Percentiles rank a stretch among this genome's conserved stretches.
Evolutionary conservation across 192 early-diverging fungal species (phyloP).

Genomic region (Funneliformis mosseae): DNA sequence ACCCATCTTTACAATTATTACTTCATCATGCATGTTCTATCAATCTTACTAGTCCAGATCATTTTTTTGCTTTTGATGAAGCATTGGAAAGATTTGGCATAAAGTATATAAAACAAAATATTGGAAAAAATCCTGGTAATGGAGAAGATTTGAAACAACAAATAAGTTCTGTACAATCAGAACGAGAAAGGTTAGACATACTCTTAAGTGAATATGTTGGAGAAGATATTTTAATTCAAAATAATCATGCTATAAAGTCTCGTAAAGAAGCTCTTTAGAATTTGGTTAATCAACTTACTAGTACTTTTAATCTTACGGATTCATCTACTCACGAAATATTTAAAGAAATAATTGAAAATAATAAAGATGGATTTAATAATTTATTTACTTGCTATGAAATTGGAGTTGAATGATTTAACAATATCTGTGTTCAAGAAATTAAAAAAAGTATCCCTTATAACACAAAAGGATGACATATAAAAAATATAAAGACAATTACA

Average conservation of each 20-base stretch:
- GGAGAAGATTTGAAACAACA: no score
- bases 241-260: not conserved
- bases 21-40: not conserved
- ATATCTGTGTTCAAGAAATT: not conserved
- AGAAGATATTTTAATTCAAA: not conserved
- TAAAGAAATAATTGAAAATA: not conserved
- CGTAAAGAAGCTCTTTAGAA: not conserved
- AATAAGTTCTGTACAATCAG: not conserved
- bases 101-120: slow-evolving; percentile 4
- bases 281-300: not conserved
- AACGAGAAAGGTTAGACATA: not conserved
- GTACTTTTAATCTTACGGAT: not conserved
- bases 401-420: not conserved
- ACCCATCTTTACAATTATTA: not conserved
- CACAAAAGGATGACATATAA: not conserved
- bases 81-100: not conserved
- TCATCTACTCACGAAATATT: not conserved
- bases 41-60: not conserved
- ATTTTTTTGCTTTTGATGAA: slow-evolving; percentile 9
- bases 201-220: slow-evolving; percentile 5
- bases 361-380: not conserved
- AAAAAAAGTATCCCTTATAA: not conserved
- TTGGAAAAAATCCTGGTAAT: not conserved
- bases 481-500: not conserved
- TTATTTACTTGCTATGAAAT: not conserved